These are phyloP conservation scores for Solanum chiquidenum DNA, from an alignment of 257 asterid species.

Conservation along the genomic window DNA sequence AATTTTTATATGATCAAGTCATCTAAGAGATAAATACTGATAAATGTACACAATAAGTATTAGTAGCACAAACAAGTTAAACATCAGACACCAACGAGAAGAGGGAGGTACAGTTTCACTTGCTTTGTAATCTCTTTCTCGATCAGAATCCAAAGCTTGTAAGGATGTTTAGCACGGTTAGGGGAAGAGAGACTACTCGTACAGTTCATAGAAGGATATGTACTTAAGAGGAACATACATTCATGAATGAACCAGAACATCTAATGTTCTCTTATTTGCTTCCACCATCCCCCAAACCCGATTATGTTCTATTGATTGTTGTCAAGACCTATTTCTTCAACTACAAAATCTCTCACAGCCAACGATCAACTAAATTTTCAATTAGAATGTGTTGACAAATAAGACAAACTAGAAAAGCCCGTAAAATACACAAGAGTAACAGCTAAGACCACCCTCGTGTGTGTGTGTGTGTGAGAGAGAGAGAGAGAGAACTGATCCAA, in stretches of 20 bases:
- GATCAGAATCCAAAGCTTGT: not conserved
- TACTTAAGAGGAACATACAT: not conserved
- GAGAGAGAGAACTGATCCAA: not conserved
- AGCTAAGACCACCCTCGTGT: not conserved
- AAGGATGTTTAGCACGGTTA: not conserved
- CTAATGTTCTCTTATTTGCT: not conserved
- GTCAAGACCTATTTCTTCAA: not conserved
- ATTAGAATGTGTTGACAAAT: not conserved
- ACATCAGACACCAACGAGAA: not conserved
- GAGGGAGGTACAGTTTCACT: not conserved
- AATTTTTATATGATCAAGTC: too few relatives aligned
- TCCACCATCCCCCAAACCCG: too few relatives aligned
- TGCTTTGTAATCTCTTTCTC: not conserved
- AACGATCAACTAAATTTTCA: not conserved
- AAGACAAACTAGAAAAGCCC: not conserved
- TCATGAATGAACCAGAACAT: not conserved
- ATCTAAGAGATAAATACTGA: too few relatives aligned
- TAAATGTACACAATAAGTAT: too few relatives aligned
- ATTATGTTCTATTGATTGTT: too few relatives aligned
- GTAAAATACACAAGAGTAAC: not conserved
- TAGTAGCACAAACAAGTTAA: too few relatives aligned
- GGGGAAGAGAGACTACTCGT: not conserved
- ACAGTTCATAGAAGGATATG: not conserved
- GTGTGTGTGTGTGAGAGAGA: accelerated
- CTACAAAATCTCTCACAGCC: not conserved